Base-by-base conservation (phyloP, 2,329 filamentous ascomycete species). In the Cladophialophora chaetospira region DNA sequence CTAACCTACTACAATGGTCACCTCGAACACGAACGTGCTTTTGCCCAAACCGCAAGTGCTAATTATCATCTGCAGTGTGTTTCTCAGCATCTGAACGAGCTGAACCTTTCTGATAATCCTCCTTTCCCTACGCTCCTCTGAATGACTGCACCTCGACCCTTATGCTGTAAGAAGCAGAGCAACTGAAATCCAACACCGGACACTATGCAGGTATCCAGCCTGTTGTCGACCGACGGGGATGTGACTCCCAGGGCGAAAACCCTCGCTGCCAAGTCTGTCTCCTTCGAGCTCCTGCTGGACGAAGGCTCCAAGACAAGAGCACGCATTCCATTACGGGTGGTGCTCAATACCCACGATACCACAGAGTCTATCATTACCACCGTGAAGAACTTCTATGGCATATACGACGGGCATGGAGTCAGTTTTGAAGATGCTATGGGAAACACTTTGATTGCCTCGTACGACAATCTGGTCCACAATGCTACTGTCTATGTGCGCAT, bases 281-380 rank as follows among this genome's bases (percentile, higher is more conserved):
- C 82, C 66, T 87, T 87, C 68, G 82, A 86, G 72, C 75, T 86
- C 57, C 76, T 86, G 52, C 75, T 84, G 40, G 80, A 82, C 57
- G 79, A 83, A 63, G 77, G 78, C 58, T 80, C 80, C 60, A 80
- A 82, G 65, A 76, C 79, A 60, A 77, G 79, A 69, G 84, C 83
- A 65, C 79, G 84, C 59, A 80, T 87, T 50, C 84, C 84, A 10
- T 85, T 87, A 80, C 77, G 83, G 64, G 84, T 88, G 42, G 89
- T 95, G 69, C 97, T 99, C 66, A 96, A 88, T 69, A 90, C 90
- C 44, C 92, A 97, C 74, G 94, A 99, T 78, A 92, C 90, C 50
- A 97, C 93, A 19, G 93, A 97, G 71, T 97, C 92, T 31, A 99
- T 99, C 76, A 90, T 97, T 63, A 94, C 91, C 11, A 97, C 94